Base-by-base conservation (phyloP, 805 yeast genomes). In the Ogataea kodamae region DNA sequence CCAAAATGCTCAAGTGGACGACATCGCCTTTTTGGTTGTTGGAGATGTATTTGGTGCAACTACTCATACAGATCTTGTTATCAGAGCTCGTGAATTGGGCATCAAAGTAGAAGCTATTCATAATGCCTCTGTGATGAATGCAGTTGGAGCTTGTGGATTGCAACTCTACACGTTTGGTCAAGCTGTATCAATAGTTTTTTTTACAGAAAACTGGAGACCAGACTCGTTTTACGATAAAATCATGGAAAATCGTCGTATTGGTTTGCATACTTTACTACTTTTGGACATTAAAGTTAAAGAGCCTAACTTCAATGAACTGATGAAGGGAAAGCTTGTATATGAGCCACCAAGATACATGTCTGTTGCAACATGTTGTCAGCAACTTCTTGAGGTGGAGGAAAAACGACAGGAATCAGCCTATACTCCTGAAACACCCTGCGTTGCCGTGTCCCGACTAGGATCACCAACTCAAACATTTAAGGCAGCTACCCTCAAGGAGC, bases 41-140 rank as follows among this genome's bases (percentile, higher is more conserved):
- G 98, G 98, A 21, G 98, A 90, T 59, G 95, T 90, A 20, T 90
- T 87, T 55, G 98, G 98, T 20, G 98, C 98, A 19, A 90, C 98
- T 4, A 90, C 98, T 1, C 98, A 90, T 63, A 87, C 97, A 0
- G 98, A 92, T 64, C 70, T 90, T 43, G 86, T 89, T 25, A 73
- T 90, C 40, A 71, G 98, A 53, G 97, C 98, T 26, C 75, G 95
- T 48, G 96, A 84, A 59, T 68, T 79, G 40, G 76, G 76, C 2
- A 86, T 92, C 54, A 65, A 72, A 31, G 85, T 84, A 26, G 94
- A 85, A 54, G 73, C 83, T 23, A 76, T 90, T 40, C 98, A 90
- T 64, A 90, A 90, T 59, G 98, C 98, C 1, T 84, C 96, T 11
- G 92, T 90, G 9, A 88, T 92, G 96, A 90, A 90, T 56, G 98